phyloP scores from a whole-genome alignment of 345 rosid species.

The Hypericum androsaemum region DNA sequence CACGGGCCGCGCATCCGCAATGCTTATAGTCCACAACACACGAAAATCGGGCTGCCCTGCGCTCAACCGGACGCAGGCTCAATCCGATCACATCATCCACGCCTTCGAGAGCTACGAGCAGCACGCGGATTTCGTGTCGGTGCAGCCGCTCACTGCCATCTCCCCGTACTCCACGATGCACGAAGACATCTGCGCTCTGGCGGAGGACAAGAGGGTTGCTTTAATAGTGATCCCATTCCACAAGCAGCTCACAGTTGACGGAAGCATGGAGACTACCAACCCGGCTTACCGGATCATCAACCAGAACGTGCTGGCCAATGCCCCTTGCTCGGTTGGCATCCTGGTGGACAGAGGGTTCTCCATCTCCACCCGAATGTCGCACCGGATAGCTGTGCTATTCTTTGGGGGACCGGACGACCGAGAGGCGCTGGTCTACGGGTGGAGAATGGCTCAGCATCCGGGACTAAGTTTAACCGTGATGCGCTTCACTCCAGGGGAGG shows the following conservation, averaged over 20 bases:
- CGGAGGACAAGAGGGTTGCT: constrained; percentile 20
- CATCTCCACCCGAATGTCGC: not conserved
- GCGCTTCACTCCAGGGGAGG: constrained; percentile 15
- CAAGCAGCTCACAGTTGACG: constrained; percentile 10
- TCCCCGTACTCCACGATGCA: constrained; percentile 27
- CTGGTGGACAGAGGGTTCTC: constrained; percentile 23
- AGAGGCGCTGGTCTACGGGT: constrained; percentile 24
- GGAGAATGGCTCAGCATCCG: constrained; percentile 15
- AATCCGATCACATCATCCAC: constrained; percentile 11
- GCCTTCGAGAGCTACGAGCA: constrained; percentile 14
- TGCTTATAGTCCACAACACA: not conserved
- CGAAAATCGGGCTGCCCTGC: not conserved
- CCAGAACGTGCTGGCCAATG: constrained; percentile 6
- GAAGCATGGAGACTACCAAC: constrained; percentile 10
- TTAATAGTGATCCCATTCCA: constrained; percentile 25
- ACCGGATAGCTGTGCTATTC: constrained; percentile 17
- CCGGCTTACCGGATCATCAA: constrained; percentile 6
- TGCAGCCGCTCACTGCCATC: constrained; percentile 20
- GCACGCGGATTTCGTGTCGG: not conserved
- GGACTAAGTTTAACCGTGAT: constrained; percentile 10
- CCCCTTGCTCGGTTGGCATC: constrained; percentile 27
- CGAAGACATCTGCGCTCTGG: constrained; percentile 21
- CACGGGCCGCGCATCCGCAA: not conserved
- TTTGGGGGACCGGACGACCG: constrained; percentile 22
- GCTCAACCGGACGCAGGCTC: too few relatives aligned